These are phyloP conservation scores for Cucurbita moschata DNA, from an alignment of 306 rosid species.

Conservation along the genomic window DNA sequence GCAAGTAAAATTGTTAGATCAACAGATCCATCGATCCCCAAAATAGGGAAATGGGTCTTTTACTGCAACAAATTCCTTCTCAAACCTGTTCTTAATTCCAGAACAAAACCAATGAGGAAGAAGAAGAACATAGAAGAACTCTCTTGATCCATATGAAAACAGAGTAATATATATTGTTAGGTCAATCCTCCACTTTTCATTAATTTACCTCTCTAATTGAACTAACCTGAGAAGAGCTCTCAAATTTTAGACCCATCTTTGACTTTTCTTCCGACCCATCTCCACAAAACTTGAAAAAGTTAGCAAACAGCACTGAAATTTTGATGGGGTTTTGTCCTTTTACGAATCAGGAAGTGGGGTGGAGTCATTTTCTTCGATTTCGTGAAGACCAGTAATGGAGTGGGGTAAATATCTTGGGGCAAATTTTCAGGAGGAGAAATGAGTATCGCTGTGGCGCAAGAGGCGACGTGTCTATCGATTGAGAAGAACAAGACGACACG, in stretches of 20 bases:
- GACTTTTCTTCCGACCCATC: background rate
- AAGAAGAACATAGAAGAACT: background rate
- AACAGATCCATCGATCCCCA: constrained; percentile 49
- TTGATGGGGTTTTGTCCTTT: background rate
- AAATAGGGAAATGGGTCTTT: constrained; percentile 23
- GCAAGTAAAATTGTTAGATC: constrained; percentile 56
- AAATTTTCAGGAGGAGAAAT: background rate
- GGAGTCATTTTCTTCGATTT: background rate
- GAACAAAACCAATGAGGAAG: background rate
- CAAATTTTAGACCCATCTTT: background rate
- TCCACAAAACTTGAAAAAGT: background rate
- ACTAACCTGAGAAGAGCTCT: background rate
- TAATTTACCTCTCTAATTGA: background rate
- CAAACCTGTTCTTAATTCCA: background rate
- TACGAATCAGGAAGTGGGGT: background rate
- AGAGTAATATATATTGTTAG: constrained; percentile 6
- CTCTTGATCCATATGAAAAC: constrained; percentile 2
- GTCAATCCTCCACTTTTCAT: background rate
- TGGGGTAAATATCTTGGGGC: background rate
- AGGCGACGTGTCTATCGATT: background rate
- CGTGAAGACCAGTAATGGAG: background rate
- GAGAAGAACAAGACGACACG: background rate
- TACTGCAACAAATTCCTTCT: background rate
- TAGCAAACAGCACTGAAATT: background rate
- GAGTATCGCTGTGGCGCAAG: background rate